These are phyloP conservation scores for Ensete ventricosum DNA, from an alignment of 176 grass and related monocot genomes.

Conservation along the genomic window DNA sequence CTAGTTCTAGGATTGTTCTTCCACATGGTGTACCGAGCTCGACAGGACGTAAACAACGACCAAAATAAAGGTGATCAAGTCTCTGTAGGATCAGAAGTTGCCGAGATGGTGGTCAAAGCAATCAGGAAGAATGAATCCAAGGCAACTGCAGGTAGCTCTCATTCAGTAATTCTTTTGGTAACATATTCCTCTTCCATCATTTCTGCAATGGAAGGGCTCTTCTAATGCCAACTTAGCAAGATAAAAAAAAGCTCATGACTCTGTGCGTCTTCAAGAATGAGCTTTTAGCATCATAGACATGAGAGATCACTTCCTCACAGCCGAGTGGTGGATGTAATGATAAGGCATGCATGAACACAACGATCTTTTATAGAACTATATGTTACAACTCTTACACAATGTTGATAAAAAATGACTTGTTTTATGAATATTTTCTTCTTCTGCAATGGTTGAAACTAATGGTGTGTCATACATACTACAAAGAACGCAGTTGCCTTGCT, in stretches of 20 bases:
- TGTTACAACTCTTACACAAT: background rate
- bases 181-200: too few species aligned
- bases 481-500: too few species aligned
- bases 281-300: background rate
- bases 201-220: background rate
- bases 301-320: background rate
- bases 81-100: conserved; percentile 4
- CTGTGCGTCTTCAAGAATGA: background rate
- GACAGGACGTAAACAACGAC: background rate
- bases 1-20: conserved; percentile 3
- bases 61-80: conserved; percentile 3
- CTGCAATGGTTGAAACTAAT: background rate
- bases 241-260: background rate
- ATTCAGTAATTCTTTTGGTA: conserved; percentile 8
- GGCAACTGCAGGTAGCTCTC: background rate
- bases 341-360: background rate
- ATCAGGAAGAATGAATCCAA: background rate
- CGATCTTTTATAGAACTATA: too few species aligned
- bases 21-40: background rate
- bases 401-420: background rate
- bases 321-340: background rate
- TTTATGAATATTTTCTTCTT: background rate
- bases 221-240: background rate
- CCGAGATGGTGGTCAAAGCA: conserved; percentile 15
- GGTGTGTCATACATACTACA: too few species aligned